Evolutionary conservation across 2,329 filamentous ascomycete species (phyloP), one percentile per base, ranked within the genome.

Genomic region (Pseudogymnoascus sp.): DNA sequence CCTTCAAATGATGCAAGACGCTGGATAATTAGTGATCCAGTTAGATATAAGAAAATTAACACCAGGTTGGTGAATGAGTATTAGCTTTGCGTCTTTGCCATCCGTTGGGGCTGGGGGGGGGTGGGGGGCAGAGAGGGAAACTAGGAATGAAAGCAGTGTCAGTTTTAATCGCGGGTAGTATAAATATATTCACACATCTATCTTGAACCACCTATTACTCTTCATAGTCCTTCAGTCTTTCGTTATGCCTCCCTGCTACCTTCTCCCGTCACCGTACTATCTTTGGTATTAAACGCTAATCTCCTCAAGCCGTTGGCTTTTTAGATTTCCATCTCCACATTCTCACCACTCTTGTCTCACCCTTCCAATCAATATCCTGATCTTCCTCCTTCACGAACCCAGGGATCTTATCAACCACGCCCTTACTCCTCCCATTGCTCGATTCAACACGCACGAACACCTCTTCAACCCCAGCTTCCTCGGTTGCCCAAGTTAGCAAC

Each of bases 381-480:
- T 55, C 48, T 55, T 55, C 29, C 9, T 55, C 48, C n/a, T 29
- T 13, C 4, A 55, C 48, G 9, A 55, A 55, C 9, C 48, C 48
- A 5, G 48, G 48, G 27, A 15, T 31, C 9, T 29, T n/a, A 15
- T 55, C 48, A n/a, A 61, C 15, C 6, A 61, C 35, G 27, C 42
- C 48, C 18, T 58, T 27, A 55, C 60, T 61, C 27, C 60, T 15
- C 10, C 35, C 15, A 29, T 61, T 61, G n/a, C 13, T 52, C 13
- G 33, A 33, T 36, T 61, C 60, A 36, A 61, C 42, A 18, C 60
- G 37, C 15, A 55, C 60, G 36, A 58, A 48, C 5, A 61, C 60
- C 29, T 61, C 60, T 27, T 58, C 27, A 4, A 45, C 60, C 2
- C 48, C 27, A 2, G 27, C 42, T 27, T 52, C 33, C 42, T 61